Conservation (phyloP, 2,329 filamentous ascomycete genomes). For the Trichoderma afroharzianum region DNA sequence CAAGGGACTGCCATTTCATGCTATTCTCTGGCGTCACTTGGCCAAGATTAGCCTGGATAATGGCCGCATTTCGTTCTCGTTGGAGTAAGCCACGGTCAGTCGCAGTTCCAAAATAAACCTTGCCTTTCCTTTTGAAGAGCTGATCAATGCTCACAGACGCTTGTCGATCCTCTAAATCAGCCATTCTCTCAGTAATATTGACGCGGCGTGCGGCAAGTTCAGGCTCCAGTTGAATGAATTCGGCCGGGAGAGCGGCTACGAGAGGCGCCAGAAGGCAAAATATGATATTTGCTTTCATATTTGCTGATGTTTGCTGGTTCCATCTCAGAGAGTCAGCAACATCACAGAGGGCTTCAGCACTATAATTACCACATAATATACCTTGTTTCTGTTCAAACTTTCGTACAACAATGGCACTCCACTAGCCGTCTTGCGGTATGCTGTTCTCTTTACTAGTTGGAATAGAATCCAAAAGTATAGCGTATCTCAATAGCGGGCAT, state of each 20-base stretch:
- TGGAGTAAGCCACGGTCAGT: conserved; percentile 4
- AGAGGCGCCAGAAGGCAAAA: neutral
- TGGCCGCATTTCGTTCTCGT: neutral
- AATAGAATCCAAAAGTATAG: neutral
- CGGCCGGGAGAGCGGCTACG: neutral
- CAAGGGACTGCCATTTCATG: conserved; percentile 4
- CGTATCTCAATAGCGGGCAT: neutral
- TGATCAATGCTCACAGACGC: neutral
- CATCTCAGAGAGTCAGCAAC: neutral
- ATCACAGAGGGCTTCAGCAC: neutral
- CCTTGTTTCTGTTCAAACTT: neutral
- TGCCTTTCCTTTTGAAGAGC: neutral
- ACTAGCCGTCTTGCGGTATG: neutral
- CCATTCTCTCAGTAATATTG: neutral
- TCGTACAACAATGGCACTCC: neutral
- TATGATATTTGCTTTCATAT: neutral
- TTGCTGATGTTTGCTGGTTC: neutral
- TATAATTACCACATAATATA: neutral
- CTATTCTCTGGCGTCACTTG: conserved; percentile 9
- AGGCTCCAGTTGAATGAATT: neutral
- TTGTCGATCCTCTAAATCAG: neutral
- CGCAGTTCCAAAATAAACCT: neutral
- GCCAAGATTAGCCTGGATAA: neutral
- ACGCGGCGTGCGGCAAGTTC: neutral
- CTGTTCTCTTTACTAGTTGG: neutral